Evolutionary conservation across 2,329 filamentous ascomycete genomes (phyloP).

Genomic region (Fusarium napiforme): DNA sequence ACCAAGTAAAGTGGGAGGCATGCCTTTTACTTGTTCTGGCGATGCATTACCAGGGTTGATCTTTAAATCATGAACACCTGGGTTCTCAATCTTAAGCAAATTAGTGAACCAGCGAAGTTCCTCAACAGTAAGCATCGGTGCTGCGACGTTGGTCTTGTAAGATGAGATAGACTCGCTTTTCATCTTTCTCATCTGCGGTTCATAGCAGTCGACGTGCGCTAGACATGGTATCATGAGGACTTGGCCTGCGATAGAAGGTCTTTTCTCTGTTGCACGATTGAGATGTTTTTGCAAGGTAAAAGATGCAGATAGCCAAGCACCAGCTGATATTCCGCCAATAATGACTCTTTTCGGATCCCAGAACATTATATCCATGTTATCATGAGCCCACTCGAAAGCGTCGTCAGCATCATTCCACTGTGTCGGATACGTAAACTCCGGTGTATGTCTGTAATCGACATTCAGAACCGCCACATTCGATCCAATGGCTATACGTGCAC

Average conservation of each 20-base stretch:
- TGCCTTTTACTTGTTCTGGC: not conserved
- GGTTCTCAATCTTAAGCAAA: not conserved
- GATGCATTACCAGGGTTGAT: not conserved
- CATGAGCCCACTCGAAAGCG: slow-evolving; percentile 8
- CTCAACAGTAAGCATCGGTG: not conserved
- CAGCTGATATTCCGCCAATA: slow-evolving; percentile 4
- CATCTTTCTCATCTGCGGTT: not conserved
- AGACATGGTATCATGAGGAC: slow-evolving; percentile 11
- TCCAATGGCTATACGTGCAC: not conserved
- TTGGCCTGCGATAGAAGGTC: not conserved
- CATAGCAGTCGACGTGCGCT: slow-evolving; percentile 2
- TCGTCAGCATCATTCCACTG: slow-evolving; percentile 15
- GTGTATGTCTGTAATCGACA: slow-evolving; percentile 6
- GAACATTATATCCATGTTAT: not conserved
- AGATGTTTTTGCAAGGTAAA: not conserved
- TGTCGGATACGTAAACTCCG: not conserved
- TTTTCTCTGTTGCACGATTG: not conserved
- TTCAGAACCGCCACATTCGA: not conserved
- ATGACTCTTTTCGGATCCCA: not conserved
- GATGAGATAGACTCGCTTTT: not conserved
- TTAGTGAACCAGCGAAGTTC: slow-evolving; percentile 4
- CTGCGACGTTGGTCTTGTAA: not conserved
- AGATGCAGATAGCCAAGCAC: slow-evolving; percentile 6
- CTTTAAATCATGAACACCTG: not conserved
- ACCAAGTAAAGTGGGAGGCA: not conserved